Percentiles rank a stretch among this genome's conserved stretches.
Conservation (phyloP, 1,139 yeast species). For the Suhomyces taliae region DNA sequence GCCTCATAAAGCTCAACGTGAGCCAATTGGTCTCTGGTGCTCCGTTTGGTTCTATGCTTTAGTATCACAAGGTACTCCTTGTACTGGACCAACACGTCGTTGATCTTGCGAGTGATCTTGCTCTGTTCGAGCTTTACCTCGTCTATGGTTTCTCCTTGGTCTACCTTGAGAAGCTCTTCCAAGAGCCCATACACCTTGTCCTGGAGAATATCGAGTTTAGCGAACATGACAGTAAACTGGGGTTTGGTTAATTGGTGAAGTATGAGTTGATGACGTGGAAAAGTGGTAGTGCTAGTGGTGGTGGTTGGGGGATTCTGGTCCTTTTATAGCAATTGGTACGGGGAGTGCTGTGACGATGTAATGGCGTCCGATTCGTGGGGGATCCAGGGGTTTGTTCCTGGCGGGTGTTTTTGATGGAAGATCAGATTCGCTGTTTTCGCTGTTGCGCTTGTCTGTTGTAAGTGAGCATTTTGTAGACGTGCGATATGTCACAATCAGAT, state of each 20-base stretch:
- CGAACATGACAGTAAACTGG: neutral
- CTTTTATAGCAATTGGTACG: no score
- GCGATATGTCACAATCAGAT: no score
- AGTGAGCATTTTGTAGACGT: no score
- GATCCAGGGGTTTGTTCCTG: no score
- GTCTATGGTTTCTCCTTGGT: conserved; percentile 7
- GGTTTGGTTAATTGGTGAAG: neutral
- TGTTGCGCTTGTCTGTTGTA: no score
- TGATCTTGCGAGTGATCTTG: conserved; percentile 12
- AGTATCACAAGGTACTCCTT: conserved; percentile 8
- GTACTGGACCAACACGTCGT: conserved; percentile 10
- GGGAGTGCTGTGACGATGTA: no score
- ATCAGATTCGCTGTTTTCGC: no score
- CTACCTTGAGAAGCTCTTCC: conserved; percentile 10
- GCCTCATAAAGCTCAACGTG: conserved; percentile 15
- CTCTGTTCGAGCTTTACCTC: conserved; percentile 10
- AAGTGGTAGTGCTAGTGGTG: neutral
- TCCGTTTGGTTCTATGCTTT: conserved; percentile 6
- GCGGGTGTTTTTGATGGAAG: no score
- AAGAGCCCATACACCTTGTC: conserved; percentile 10
- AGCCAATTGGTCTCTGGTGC: conserved; percentile 5
- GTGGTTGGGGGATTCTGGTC: neutral
- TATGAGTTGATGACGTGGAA: neutral
- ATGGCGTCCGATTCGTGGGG: no score
- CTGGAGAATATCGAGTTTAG: conserved; percentile 13